Base-by-base conservation (phyloP, 768 basidiomycete species). In the Floccularia luteovirens region DNA sequence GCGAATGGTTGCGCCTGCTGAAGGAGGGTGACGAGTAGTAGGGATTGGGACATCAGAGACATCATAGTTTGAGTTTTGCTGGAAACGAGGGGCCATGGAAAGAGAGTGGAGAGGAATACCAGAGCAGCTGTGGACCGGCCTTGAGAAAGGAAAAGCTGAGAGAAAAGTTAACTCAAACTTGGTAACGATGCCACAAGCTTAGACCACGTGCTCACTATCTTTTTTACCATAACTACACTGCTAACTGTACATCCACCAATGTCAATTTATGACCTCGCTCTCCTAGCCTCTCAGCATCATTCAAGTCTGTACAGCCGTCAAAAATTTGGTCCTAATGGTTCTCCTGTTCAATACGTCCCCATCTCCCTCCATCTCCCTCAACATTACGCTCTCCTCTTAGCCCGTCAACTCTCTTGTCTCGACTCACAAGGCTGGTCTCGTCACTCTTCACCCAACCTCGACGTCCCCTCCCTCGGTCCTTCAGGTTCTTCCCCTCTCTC, bases 241-340 rank as follows among this genome's bases (percentile, higher is more conserved):
- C n/a, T n/a, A n/a, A n/a, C n/a, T n/a, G n/a, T n/a, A n/a, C n/a
- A n/a, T n/a, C n/a, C n/a, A n/a, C n/a, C n/a, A n/a, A n/a, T n/a
- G n/a, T n/a, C n/a, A n/a, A n/a, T n/a, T n/a, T n/a, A n/a, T n/a
- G n/a, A 79, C 69, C 71, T 83, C 35, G 66, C 69, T 1, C 59
- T 53, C 2, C 62, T 89, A 13, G 82, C 83, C 2, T 86, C 82
- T 4, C 84, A 88, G 48, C 81, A 87, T 58, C 86, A 88, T 48
- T 39, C 52, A 41, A 82, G 79, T 61, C 75, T 81, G 32, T 87
- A 89, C 55, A 83, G 74, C 49, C 69, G 73, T 39, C 56, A 77
- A 19, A 86, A 87, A 57, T 79, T 75, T 43, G 87, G 85, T 4
- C 45, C 51, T 20, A 45, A 58, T 39, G 69, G 69, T 66, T 35